Conservation (phyloP, 495 filamentous ascomycete genomes). For the Neurospora discreta region DNA sequence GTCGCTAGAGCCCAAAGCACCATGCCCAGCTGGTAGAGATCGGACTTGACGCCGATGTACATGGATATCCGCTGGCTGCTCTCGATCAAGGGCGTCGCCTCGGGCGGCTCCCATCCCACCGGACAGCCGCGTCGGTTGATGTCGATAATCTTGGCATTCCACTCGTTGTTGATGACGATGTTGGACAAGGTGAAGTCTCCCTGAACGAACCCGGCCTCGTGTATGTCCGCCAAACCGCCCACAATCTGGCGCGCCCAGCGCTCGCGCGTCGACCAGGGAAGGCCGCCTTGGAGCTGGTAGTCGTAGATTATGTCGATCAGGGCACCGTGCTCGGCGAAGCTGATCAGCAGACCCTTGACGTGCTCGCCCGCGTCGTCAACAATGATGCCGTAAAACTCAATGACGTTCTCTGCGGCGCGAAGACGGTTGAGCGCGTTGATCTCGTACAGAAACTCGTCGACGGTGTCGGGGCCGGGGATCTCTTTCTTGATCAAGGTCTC, state of each 20-base stretch:
- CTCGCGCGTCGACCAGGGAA: slow-evolving; percentile 69
- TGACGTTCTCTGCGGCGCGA: slow-evolving; percentile 62
- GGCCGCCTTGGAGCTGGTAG: slow-evolving; percentile 33
- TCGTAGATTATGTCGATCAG: slow-evolving; percentile 89
- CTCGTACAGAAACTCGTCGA: slow-evolving; percentile 97
- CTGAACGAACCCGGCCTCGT: slow-evolving; percentile 94
- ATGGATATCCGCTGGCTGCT: slow-evolving; percentile 90
- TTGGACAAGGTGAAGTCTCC: slow-evolving; percentile 96
- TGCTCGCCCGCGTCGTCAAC: slow-evolving; percentile 63
- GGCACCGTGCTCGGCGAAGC: slow-evolving; percentile 77
- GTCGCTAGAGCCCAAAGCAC: slow-evolving; percentile 88
- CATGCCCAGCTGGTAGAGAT: slow-evolving; percentile 94
- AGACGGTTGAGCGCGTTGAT: slow-evolving; percentile 85
- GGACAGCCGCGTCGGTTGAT: slow-evolving; percentile 95
- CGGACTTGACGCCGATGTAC: slow-evolving; percentile 97
- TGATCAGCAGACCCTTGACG: slow-evolving; percentile 87
- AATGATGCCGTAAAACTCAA: slow-evolving; percentile 80
- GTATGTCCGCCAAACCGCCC: slow-evolving; percentile 79
- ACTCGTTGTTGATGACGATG: slow-evolving; percentile 77
- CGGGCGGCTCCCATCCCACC: slow-evolving; percentile 95
- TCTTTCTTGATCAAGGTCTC: slow-evolving; percentile 88
- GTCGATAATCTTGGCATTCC: slow-evolving; percentile 94
- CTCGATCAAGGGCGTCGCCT: slow-evolving; percentile 76
- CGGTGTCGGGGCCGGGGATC: slow-evolving; percentile 89
- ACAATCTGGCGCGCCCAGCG: slow-evolving; percentile 92